Conservation (phyloP, 1,284 basidiomycete species). For the Cryptococcus maquisensis region DNA sequence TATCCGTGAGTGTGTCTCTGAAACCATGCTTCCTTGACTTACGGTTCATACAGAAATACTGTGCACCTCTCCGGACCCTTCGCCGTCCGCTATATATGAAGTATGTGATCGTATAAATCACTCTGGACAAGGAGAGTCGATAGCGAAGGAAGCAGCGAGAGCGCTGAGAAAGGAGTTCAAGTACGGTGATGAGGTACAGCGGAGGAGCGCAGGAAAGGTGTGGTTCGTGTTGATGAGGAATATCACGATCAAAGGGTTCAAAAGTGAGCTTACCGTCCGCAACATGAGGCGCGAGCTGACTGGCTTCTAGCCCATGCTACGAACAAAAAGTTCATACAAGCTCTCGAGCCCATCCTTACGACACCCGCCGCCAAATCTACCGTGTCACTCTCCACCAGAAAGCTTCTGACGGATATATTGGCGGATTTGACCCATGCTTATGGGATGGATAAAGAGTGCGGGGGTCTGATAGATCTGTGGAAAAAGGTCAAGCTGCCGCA, state of each 20-base stretch:
- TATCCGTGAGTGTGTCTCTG: conserved; percentile 31
- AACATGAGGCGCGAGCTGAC: background rate
- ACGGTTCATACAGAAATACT: conserved; percentile 27
- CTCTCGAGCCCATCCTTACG: conserved; percentile 33
- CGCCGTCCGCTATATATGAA: conserved; percentile 34
- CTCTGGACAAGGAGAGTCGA: conserved; percentile 35
- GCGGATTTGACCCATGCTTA: conserved; percentile 39
- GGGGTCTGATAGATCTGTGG: conserved; percentile 40
- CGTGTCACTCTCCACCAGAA: conserved; percentile 22
- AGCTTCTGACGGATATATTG: conserved; percentile 33
- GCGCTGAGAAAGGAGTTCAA: conserved; percentile 46
- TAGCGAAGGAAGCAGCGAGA: conserved; percentile 44
- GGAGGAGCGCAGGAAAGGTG: conserved; percentile 39
- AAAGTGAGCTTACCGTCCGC: conserved; percentile 26
- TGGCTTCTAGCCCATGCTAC: conserved; percentile 33
- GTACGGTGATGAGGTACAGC: conserved; percentile 36
- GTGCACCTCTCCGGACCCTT: conserved; percentile 29
- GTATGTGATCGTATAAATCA: conserved; percentile 44
- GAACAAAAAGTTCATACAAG: conserved; percentile 38
- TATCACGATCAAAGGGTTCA: conserved; percentile 30
- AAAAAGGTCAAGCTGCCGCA: conserved; percentile 42
- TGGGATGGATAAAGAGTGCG: conserved; percentile 40
- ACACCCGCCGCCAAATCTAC: conserved; percentile 25
- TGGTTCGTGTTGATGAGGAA: conserved; percentile 46
- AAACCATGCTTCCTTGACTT: background rate